Base-by-base conservation (phyloP, 306 rosid genomes). In the Pyrus betulifolia region DNA sequence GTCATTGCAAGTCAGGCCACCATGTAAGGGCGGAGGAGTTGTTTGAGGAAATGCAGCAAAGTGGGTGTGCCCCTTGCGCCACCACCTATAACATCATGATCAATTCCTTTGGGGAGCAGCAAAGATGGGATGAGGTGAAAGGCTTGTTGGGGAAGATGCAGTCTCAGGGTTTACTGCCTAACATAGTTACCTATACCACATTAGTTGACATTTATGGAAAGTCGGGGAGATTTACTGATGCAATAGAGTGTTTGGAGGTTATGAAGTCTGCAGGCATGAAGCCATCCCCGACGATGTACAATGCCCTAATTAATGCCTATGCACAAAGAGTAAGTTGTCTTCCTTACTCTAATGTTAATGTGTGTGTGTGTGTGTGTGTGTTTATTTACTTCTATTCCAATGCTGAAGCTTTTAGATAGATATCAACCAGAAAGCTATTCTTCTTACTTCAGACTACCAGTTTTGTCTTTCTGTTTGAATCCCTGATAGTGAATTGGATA, bases 221-320 rank as follows among this genome's bases (percentile, higher is more conserved):
- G 74, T 91, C 98, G 0, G 96, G 96, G 76, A 87, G 98, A 74
- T 93, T 93, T 69, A 83, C 81, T 35, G 97, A 93, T 3, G 97
- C 98, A 0, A 72, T 91, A 9, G 91, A 91, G 67, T 93, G 94
- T 89, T 84, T 93, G 84, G 93, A 90, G 65, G 90, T 84, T 63
- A 86, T 93, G 91, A 91, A 90, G 76, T 88, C 98, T 76, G 80
- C 84, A 11, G 98, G 97, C 72, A 79, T 91, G 85, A 87, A 86
- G 75, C 97, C 97, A 15, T 85, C 97, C 72, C 75, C 97, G 21
- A 85, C 97, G 11, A 91, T 93, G 97, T 91, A 90, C 69, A 93
- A 93, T 80, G 98, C 98, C 76, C 76, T 93, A 61, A 91, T 93
- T 75, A 93, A 93, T 82, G 97, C 98, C 76, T 91, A 89, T 58